phyloP scores from a whole-genome alignment of 176 grass and related monocot genomes.

The Aegilops sharonensis region DNA sequence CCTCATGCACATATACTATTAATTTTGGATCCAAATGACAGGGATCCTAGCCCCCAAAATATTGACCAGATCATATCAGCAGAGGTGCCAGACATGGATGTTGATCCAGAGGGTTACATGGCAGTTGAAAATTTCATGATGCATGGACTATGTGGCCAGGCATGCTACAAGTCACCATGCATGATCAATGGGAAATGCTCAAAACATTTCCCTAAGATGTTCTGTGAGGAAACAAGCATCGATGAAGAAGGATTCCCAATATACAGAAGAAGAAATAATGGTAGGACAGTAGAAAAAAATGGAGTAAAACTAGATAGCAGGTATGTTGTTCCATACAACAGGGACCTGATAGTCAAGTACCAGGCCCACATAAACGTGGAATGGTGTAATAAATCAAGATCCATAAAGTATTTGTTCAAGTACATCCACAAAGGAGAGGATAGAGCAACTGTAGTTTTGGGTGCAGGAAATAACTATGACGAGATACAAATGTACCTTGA shows the following conservation, averaged over 20 bases:
- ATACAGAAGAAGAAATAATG: constrained; percentile 27
- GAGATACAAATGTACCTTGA: constrained; percentile 33
- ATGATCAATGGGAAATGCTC: neutral
- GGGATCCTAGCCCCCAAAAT: too few relatives aligned
- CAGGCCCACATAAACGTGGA: constrained; percentile 36
- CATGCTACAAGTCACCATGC: too few relatives aligned
- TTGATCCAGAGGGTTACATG: too few relatives aligned
- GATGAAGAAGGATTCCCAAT: constrained; percentile 27
- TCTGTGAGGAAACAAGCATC: neutral
- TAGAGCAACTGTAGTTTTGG: neutral
- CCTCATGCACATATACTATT: too few relatives aligned
- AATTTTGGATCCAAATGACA: too few relatives aligned
- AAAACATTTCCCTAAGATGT: constrained; percentile 24
- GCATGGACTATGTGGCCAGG: too few relatives aligned
- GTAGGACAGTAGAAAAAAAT: neutral
- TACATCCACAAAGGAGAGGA: constrained; percentile 38
- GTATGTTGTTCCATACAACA: constrained; percentile 25
- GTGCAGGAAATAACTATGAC: neutral
- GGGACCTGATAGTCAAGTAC: constrained; percentile 18
- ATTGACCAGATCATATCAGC: too few relatives aligned
- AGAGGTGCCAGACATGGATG: too few relatives aligned
- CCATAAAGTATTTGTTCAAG: constrained; percentile 45
- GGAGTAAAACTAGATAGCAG: constrained; percentile 5
- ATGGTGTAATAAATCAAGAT: constrained; percentile 22
- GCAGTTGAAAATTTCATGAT: too few relatives aligned